Conservation (phyloP, 768 basidiomycete species). For the Pulveroboletus sp. region DNA sequence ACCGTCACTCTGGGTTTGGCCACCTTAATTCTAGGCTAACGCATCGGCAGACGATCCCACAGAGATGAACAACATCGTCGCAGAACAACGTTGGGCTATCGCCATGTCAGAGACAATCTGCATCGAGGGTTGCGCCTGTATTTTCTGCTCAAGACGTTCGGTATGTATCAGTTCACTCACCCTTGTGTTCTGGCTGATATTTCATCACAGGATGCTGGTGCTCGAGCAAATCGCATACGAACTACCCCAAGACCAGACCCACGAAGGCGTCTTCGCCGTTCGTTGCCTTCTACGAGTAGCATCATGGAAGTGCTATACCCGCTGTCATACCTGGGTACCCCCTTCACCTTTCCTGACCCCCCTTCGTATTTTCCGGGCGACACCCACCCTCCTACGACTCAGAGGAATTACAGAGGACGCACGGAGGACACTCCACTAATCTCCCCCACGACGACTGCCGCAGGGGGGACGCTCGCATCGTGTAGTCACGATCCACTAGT, state of each 20-base stretch:
- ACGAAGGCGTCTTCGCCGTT: conserved; percentile 2
- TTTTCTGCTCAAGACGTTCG: conserved; percentile 1
- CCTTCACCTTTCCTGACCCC: conserved; percentile 9
- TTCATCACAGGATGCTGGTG: conserved; percentile 6
- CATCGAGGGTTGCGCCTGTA: conserved; percentile 7
- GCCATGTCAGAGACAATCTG: conserved; percentile 8
- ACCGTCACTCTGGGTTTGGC: background rate
- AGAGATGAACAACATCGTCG: background rate
- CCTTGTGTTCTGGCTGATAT: conserved; percentile 1
- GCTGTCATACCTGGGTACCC: conserved; percentile 11
- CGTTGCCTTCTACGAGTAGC: conserved; percentile 18
- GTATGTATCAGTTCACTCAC: conserved; percentile 1
- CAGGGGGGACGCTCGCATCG: background rate
- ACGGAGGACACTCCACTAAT: background rate
- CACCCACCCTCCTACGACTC: background rate
- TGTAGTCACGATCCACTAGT: background rate
- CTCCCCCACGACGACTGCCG: background rate
- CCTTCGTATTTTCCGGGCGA: conserved; percentile 16
- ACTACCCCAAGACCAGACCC: conserved; percentile 2
- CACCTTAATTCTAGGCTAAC: conserved; percentile 1
- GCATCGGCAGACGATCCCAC: background rate
- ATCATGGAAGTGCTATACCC: conserved; percentile 26
- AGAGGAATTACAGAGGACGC: background rate
- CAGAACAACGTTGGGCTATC: conserved; percentile 12
- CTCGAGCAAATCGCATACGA: background rate